Evolutionary conservation across 2,329 filamentous ascomycete genomes (phyloP).

Genomic region (Fusarium napiforme): DNA sequence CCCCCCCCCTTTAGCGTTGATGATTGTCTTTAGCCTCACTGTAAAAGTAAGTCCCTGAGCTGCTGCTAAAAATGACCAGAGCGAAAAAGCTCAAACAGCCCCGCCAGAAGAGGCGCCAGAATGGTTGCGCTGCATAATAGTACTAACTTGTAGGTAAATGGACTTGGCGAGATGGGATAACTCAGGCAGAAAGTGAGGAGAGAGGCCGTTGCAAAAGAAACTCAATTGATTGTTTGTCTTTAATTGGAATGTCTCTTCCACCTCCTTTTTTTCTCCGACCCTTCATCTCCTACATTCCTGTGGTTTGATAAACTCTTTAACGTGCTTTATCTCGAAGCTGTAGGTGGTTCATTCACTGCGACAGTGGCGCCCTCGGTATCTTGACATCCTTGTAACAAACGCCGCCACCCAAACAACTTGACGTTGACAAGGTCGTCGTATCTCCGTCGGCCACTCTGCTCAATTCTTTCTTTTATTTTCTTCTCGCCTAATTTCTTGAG

Average conservation of each 20-base stretch:
- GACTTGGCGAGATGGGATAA: conserved; percentile 29
- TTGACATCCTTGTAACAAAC: conserved; percentile 34
- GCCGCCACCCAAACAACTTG: conserved; percentile 32
- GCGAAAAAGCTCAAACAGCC: conserved; percentile 17
- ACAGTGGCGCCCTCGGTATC: conserved; percentile 30
- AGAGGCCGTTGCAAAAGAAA: conserved; percentile 28
- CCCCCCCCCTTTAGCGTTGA: conserved; percentile 21
- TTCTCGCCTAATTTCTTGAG: not conserved
- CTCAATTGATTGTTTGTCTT: conserved; percentile 21
- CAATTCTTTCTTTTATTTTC: conserved; percentile 5
- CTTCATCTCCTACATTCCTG: conserved; percentile 37
- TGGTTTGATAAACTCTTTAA: conserved; percentile 18
- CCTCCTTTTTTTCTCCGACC: conserved; percentile 18
- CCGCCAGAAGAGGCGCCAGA: conserved; percentile 22
- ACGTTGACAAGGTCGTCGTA: conserved; percentile 23
- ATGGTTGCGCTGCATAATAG: conserved; percentile 7
- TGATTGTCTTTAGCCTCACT: conserved; percentile 22
- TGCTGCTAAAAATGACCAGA: conserved; percentile 14
- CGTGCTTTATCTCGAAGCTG: conserved; percentile 30
- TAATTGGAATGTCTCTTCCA: conserved; percentile 9
- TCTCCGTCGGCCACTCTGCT: conserved; percentile 9
- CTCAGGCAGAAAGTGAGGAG: not conserved
- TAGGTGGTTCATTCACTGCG: conserved; percentile 29
- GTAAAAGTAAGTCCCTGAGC: conserved; percentile 21
- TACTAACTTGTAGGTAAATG: not conserved